Evolutionary conservation across 1,284 basidiomycete genomes (phyloP).

Genomic region (Sanghuangporus sanghuang): DNA sequence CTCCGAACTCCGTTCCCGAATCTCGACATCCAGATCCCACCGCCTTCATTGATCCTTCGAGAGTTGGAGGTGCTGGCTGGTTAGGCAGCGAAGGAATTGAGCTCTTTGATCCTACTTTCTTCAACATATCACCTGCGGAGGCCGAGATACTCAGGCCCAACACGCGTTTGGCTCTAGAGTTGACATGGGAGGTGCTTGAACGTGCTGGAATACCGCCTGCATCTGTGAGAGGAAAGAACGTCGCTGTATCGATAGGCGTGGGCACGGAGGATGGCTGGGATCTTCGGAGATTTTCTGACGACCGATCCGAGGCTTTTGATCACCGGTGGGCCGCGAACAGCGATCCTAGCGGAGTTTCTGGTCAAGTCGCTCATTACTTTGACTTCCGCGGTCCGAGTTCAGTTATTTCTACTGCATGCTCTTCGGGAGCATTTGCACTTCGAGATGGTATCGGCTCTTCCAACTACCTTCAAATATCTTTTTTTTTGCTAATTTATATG

Average conservation of each 20-base stretch:
- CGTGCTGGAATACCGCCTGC: slow-evolving; percentile 16
- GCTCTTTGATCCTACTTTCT: slow-evolving; percentile 18
- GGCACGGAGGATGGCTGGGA: slow-evolving; percentile 22
- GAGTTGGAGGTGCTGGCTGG: slow-evolving; percentile 1
- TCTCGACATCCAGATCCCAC: neutral
- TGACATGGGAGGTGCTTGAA: slow-evolving; percentile 18
- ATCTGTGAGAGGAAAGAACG: slow-evolving; percentile 16
- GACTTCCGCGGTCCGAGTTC: slow-evolving; percentile 15
- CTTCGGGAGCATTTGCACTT: slow-evolving; percentile 17
- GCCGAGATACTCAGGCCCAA: slow-evolving; percentile 17
- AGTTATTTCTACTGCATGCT: slow-evolving; percentile 18
- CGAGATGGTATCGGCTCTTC: slow-evolving; percentile 12
- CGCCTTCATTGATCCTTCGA: neutral
- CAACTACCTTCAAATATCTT: neutral
- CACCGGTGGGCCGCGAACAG: slow-evolving; percentile 16
- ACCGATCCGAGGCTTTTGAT: slow-evolving; percentile 16
- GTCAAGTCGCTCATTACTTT: slow-evolving; percentile 19
- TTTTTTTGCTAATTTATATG: neutral
- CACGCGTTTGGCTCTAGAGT: slow-evolving; percentile 18
- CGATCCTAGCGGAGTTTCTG: slow-evolving; percentile 20
- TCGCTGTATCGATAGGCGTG: slow-evolving; percentile 17
- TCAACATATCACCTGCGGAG: slow-evolving; percentile 17
- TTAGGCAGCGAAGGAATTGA: neutral
- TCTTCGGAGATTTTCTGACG: slow-evolving; percentile 12
- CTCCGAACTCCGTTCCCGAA: neutral